Base-by-base conservation (phyloP, 768 basidiomycete genomes). In the Calocera cornea region DNA sequence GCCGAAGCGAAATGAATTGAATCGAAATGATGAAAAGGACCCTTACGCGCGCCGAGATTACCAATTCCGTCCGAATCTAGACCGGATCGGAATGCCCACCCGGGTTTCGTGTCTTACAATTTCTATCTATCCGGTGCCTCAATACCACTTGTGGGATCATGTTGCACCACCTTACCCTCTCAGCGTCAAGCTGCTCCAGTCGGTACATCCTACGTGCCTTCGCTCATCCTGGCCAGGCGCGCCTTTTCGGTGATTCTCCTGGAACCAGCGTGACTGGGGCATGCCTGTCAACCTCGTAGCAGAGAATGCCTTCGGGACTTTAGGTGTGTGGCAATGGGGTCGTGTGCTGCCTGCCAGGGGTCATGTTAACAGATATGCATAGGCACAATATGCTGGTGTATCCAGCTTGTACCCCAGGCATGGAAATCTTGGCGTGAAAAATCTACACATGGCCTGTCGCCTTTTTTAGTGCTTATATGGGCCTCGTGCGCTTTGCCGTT, bases 401-500 rank as follows among this genome's bases (percentile, higher is more conserved):
- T 60, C 2, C 74, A 77, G 70, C 75, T 90, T 16, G 73, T 89
- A 34, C 89, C 88, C 7, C 88, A 90, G 70, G 79, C 89, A 27
- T 83, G 84, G 83, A 90, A 92, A 75, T 87, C 83, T 69, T 87
- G 83, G 78, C 79, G 83, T 34, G 78, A 79, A n/a, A 87, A 90
- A 72, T 84, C 83, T 22, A 88, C 87, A 0, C 79, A 83, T 33
- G 90, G 90, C 0, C 78, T 92, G 12, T 90, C 88, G 0, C 82
- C 79, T 17, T 83, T 77, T 75, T 80, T 92, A 36, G 82, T 90
- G 87, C 86, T 60, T 66, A 71, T 86, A 0, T 90, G 88, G 89
- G 84, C 83, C 2, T 69, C 84, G 3, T 77, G 86, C 0, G 80
- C 80, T 1, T 75, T 82, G 33, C 85, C 86, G 69, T 77, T 90